Conservation (phyloP, 768 basidiomycete genomes). For the Tricholomella constricta region DNA sequence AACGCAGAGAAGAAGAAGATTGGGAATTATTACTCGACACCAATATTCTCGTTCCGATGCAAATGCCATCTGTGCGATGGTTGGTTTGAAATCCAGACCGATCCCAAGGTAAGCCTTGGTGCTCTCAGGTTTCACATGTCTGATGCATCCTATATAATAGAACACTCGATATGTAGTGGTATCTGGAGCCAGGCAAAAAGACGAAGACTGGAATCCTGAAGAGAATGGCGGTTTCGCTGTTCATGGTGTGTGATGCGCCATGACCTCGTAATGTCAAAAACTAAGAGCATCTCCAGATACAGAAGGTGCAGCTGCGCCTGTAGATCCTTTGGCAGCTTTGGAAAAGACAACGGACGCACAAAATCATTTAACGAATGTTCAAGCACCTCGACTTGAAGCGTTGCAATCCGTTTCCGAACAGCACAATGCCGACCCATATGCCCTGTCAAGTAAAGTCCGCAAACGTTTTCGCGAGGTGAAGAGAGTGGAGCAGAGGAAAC, state of each 20-base stretch:
- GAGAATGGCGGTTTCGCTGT: conserved; percentile 93
- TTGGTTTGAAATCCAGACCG: conserved; percentile 99
- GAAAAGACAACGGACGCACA: conserved; percentile 88
- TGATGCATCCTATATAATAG: conserved; percentile 39
- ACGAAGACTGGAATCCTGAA: conserved; percentile 96
- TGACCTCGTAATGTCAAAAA: not conserved
- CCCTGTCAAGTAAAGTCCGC: conserved; percentile 71
- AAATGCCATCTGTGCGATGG: conserved; percentile 95
- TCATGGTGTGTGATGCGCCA: conserved; percentile 58
- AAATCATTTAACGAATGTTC: conserved; percentile 68
- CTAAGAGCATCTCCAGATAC: conserved; percentile 51
- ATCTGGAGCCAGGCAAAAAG: conserved; percentile 91
- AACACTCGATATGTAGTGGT: conserved; percentile 94
- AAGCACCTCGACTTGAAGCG: conserved; percentile 78
- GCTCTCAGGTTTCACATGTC: not conserved
- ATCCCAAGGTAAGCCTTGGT: conserved; percentile 76
- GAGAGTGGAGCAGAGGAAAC: conserved; percentile 70
- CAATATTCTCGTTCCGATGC: conserved; percentile 93
- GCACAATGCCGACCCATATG: conserved; percentile 85
- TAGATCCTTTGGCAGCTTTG: conserved; percentile 83
- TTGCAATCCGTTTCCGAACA: conserved; percentile 77
- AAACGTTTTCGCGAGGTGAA: conserved; percentile 88
- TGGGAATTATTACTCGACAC: conserved; percentile 91
- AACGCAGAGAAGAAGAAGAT: conserved; percentile 99
- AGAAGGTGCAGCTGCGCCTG: conserved; percentile 58